Conservation (phyloP, 2,329 filamentous ascomycete genomes). For the Ophiostoma piceae region DNA sequence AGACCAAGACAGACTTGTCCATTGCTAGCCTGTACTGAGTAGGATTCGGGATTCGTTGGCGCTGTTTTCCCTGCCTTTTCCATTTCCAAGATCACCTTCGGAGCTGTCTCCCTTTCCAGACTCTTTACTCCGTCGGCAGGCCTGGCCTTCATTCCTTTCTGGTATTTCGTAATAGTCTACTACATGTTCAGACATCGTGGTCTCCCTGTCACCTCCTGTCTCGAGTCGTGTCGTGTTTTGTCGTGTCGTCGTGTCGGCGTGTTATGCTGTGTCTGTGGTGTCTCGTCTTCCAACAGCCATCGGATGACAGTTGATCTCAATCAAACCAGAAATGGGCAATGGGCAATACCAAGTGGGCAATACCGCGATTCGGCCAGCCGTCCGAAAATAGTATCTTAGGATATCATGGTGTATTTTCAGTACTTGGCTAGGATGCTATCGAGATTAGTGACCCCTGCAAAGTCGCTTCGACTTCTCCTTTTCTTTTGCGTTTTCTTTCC, state of each 20-base stretch:
- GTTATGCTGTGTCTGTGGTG: too few species aligned
- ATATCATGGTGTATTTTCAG: not conserved
- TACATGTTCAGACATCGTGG: not conserved
- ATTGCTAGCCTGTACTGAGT: not conserved
- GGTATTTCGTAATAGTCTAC: too few species aligned
- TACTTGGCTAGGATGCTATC: not conserved
- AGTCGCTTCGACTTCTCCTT: not conserved
- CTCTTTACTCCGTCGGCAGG: conserved; percentile 6
- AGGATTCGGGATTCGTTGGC: not conserved
- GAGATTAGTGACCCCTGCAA: conserved; percentile 6
- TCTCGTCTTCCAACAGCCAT: not conserved
- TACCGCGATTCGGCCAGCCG: not conserved
- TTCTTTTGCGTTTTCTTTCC: not conserved
- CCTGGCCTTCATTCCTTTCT: not conserved
- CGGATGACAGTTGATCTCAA: conserved; percentile 9
- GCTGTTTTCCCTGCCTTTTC: not conserved
- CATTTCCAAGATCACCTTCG: not conserved
- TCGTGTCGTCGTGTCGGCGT: not conserved
- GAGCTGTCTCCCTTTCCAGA: conserved; percentile 8
- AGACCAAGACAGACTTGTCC: not conserved
- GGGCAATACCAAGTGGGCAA: not conserved
- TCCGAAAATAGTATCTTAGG: not conserved
- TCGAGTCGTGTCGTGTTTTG: not conserved
- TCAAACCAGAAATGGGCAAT: not conserved
- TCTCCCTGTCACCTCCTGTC: not conserved